Evolutionary conservation across 2,329 filamentous ascomycete genomes (phyloP).

Genomic region (Aspergillus ruber): DNA sequence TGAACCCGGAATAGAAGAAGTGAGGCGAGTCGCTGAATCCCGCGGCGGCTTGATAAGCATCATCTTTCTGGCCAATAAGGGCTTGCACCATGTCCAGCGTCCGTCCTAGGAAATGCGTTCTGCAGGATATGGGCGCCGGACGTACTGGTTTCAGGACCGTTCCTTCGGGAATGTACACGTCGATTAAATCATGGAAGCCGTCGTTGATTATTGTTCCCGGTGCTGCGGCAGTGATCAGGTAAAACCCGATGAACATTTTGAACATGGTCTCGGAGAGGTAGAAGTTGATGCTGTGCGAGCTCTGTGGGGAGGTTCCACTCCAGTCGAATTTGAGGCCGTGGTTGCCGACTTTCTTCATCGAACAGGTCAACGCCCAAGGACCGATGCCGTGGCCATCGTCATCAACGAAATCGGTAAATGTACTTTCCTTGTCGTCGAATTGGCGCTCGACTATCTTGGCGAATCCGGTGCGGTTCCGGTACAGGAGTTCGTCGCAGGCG

Average conservation of each 20-base stretch:
- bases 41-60: constrained; percentile 42
- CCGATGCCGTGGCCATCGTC: constrained; percentile 43
- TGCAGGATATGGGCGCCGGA: constrained; percentile 43
- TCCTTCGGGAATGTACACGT: constrained; percentile 42
- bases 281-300: constrained; percentile 43
- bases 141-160: constrained; percentile 42
- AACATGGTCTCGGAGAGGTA: constrained; percentile 47
- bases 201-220: constrained; percentile 47
- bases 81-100: constrained; percentile 47
- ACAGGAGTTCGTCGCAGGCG: constrained; percentile 40
- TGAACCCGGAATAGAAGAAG: constrained; percentile 47
- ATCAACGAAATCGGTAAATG: constrained; percentile 47
- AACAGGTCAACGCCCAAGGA: constrained; percentile 43
- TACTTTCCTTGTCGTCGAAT: constrained; percentile 36
- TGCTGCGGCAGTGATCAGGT: constrained; percentile 44
- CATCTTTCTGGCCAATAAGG: constrained; percentile 43
- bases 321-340: constrained; percentile 44
- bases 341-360: constrained; percentile 38
- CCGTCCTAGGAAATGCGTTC: constrained; percentile 44
- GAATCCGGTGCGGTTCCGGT: constrained; percentile 40
- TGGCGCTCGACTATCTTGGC: constrained; percentile 42
- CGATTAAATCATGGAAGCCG: constrained; percentile 46
- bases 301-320: constrained; percentile 44
- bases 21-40: constrained; percentile 48
- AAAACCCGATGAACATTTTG: constrained; percentile 46